phyloP scores from a whole-genome alignment of 768 basidiomycete species.

The Pleurotus sapidus region DNA sequence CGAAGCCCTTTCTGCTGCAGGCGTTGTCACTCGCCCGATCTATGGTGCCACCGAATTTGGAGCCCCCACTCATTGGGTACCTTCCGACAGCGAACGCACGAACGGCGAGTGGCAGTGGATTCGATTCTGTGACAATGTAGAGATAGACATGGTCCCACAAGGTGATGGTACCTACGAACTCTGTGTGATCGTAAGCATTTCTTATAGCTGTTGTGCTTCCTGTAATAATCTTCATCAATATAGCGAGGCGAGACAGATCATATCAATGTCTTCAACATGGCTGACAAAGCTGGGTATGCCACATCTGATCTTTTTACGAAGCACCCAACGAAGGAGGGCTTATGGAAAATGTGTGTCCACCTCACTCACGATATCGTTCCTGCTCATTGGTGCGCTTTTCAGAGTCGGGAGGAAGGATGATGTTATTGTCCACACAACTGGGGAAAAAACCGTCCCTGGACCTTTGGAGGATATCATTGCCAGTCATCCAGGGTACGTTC shows the following conservation, averaged over 20 bases:
- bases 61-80: constrained; percentile 14
- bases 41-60: constrained; percentile 40
- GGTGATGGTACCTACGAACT: constrained; percentile 28
- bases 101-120: constrained; percentile 30
- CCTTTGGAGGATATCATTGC: constrained; percentile 24
- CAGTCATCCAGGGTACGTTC: constrained; percentile 22
- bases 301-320: constrained; percentile 40
- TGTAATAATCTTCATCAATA: not conserved
- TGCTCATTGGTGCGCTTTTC: not conserved
- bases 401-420: constrained; percentile 38
- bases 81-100: constrained; percentile 11
- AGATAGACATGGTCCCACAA: constrained; percentile 25
- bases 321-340: constrained; percentile 37
- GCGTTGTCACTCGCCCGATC: constrained; percentile 26
- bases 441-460: constrained; percentile 27
- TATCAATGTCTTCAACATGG: constrained; percentile 24
- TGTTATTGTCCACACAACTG: constrained; percentile 22
- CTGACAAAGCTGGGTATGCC: constrained; percentile 35
- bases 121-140: constrained; percentile 15
- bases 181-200: constrained; percentile 20
- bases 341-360: too few relatives aligned
- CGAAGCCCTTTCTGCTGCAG: constrained; percentile 27
- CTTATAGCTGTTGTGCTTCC: not conserved
- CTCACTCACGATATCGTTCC: too few relatives aligned
- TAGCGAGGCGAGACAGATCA: constrained; percentile 16